phyloP scores from a whole-genome alignment of 192 early-diverging fungal genomes.

The Radiomyces spectabilis region DNA sequence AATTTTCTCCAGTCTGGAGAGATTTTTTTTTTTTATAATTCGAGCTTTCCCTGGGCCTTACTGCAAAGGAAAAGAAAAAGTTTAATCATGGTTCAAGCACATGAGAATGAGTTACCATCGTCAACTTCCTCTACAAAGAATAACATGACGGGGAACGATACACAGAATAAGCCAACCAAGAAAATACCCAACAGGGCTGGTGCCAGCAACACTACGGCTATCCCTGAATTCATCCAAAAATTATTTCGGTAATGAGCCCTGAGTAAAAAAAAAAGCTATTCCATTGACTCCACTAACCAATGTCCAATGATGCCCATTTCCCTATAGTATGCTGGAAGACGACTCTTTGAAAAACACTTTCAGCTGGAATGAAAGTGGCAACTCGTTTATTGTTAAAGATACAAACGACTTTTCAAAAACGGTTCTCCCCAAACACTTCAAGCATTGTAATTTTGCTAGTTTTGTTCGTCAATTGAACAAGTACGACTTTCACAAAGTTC shows the following conservation, averaged over 20 bases:
- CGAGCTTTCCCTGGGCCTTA: too few species aligned
- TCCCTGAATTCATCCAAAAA: constrained; percentile 23
- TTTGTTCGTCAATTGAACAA: constrained; percentile 76
- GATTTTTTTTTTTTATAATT: too few species aligned
- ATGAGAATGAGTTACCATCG: too few species aligned
- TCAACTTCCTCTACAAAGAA: too few species aligned
- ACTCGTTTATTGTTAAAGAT: constrained; percentile 66
- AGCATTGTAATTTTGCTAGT: constrained; percentile 64
- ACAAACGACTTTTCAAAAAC: constrained; percentile 60
- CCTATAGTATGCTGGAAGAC: constrained; percentile 61
- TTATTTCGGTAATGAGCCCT: constrained; percentile 7
- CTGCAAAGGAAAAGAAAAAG: too few species aligned
- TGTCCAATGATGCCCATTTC: background rate
- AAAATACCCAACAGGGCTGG: too few species aligned
- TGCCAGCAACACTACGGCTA: too few species aligned
- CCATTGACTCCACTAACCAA: background rate
- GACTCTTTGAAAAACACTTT: constrained; percentile 46
- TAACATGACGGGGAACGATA: too few species aligned
- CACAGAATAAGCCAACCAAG: too few species aligned
- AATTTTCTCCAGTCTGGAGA: too few species aligned
- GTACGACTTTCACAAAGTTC: constrained; percentile 73
- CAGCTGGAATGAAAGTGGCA: constrained; percentile 54
- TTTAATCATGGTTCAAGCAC: too few species aligned
- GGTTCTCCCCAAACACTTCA: constrained; percentile 62
- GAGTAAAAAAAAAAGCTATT: background rate